Conservation (phyloP, 2,329 filamentous ascomycete genomes). For the Colletotrichum liaoningense region DNA sequence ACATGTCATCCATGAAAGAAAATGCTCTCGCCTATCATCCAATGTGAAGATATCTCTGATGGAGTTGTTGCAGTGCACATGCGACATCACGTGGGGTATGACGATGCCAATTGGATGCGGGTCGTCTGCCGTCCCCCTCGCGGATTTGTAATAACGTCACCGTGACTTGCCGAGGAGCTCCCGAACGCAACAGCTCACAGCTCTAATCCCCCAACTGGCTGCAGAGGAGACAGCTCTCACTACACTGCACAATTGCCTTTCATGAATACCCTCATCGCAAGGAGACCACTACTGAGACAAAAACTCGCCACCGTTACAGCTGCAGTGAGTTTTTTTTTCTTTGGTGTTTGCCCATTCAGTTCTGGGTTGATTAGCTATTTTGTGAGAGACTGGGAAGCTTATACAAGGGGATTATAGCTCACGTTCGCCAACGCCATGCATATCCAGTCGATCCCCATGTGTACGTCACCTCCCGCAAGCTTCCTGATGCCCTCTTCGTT, state of each 20-base stretch:
- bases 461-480: slow-evolving; percentile 62
- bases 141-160: slow-evolving; percentile 36
- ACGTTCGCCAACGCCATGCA: slow-evolving; percentile 73
- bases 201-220: neutral
- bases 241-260: slow-evolving; percentile 27
- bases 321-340: slow-evolving; percentile 42
- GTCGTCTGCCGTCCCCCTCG: neutral
- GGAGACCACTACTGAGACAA: slow-evolving; percentile 47
- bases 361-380: too few relatives aligned
- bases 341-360: neutral
- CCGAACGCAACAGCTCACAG: neutral
- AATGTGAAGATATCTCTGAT: neutral
- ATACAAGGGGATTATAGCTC: slow-evolving; percentile 44
- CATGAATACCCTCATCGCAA: slow-evolving; percentile 57
- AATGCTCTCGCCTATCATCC: too few relatives aligned
- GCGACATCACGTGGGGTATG: slow-evolving; percentile 26
- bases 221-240: neutral
- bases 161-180: slow-evolving; percentile 17
- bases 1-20: too few relatives aligned
- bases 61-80: neutral
- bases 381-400: neutral
- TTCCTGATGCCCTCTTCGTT: neutral
- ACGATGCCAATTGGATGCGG: neutral
- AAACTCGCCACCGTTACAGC: slow-evolving; percentile 44
- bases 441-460: slow-evolving; percentile 90